Percentiles rank a stretch among this genome's conserved stretches.
Conservation (phyloP, 2,329 filamentous ascomycete species). For the Dothistroma septosporum region DNA sequence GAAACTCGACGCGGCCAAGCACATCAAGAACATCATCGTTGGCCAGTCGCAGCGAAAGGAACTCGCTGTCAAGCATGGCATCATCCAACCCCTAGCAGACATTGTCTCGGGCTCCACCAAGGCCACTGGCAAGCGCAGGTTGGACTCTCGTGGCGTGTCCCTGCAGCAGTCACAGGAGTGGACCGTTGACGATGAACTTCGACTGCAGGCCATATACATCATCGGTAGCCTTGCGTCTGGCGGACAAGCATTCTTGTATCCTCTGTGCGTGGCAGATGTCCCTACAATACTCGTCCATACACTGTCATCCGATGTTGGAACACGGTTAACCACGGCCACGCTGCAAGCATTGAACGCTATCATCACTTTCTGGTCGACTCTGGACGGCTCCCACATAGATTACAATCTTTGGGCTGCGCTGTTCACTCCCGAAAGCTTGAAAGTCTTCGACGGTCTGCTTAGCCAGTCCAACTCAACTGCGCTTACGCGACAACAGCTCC, state of each 20-base stretch:
- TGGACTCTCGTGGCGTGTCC: slow-evolving; percentile 46
- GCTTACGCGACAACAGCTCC: slow-evolving; percentile 59
- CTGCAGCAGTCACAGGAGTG: slow-evolving; percentile 38
- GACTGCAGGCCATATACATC: slow-evolving; percentile 78
- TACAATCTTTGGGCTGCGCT: slow-evolving; percentile 40
- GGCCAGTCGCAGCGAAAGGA: slow-evolving; percentile 87
- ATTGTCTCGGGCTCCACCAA: slow-evolving; percentile 46
- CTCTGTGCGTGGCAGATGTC: slow-evolving; percentile 64
- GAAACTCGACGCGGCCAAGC: slow-evolving; percentile 56
- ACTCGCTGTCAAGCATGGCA: slow-evolving; percentile 65
- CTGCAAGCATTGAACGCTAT: slow-evolving; percentile 71
- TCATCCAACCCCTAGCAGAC: slow-evolving; percentile 59
- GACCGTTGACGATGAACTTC: slow-evolving; percentile 62
- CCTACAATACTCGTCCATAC: slow-evolving; percentile 68
- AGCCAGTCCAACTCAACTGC: slow-evolving; percentile 52
- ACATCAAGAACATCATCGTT: slow-evolving; percentile 82
- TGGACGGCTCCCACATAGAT: slow-evolving; percentile 8
- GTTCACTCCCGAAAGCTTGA: slow-evolving; percentile 60
- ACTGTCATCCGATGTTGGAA: slow-evolving; percentile 57
- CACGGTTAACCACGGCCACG: slow-evolving; percentile 66
- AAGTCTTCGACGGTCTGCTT: slow-evolving; percentile 63
- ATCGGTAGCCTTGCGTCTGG: slow-evolving; percentile 80
- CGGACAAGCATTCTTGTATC: slow-evolving; percentile 75
- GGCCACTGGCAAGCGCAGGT: slow-evolving; percentile 47
- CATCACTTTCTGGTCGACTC: slow-evolving; percentile 53